Evolutionary conservation across 495 filamentous ascomycete genomes (phyloP), one percentile per base, ranked within the genome.

Genomic region (Penicillium parvum): DNA sequence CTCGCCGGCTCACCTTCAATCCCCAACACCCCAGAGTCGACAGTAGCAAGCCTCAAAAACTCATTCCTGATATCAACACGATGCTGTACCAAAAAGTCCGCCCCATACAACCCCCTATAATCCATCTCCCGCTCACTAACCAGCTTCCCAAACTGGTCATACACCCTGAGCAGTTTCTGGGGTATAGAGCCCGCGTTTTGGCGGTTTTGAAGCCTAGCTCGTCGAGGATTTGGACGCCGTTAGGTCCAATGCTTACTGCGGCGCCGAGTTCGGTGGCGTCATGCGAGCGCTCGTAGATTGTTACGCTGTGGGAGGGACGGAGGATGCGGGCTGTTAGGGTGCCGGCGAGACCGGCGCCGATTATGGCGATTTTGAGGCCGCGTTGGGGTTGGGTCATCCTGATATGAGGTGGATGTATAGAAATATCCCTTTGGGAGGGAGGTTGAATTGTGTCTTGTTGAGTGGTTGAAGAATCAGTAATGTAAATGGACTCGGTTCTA

Each of bases 281-380:
- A 3, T 16, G 3, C n/a, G 14, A 14, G 41, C 48, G 48, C 29
- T 51, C 48, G 29, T 39, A 34, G 30, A 51, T 32, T 7, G 48
- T 51, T 1, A 51, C 48, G 2, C 15, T 11, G 41, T 51, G 48
- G 18, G 45, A 32, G 14, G 36, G 36, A 14, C 48, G 48, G 10
- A 51, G 48, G 28, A 51, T 37, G n/a, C 48, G 36, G 4, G 41
- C 48, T 2, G 41, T 21, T 1, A 39, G 23, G 19, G 33, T 12
- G 15, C 48, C 48, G 5, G 48, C 21, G 16, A 51, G 29, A 23
- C 48, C 48, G 37, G 18, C 29, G 42, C 48, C 48, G 22, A 51
- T 46, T 9, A 51, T 51, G 32, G 23, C 19, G 11, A 51, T 44
- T 11, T 48, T 10, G 3, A 28, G 12, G 3, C 26, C 26, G n/a